Base-by-base conservation (phyloP, 768 basidiomycete species). In the Gautieria morchelliformis region DNA sequence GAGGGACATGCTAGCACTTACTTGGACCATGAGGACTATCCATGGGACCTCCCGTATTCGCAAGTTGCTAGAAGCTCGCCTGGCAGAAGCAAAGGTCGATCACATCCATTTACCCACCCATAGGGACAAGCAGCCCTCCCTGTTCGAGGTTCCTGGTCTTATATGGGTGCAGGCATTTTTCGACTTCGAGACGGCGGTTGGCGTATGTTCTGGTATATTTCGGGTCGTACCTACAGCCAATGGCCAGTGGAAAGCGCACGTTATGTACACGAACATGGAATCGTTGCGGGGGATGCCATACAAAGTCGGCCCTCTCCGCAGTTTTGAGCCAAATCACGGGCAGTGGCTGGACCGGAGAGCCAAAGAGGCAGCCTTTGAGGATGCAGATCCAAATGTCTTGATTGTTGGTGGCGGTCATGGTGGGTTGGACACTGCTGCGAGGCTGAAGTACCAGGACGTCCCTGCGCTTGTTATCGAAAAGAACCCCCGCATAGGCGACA, bases 11-110 rank as follows among this genome's bases (percentile, higher is more conserved):
- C 74, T 83, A n/a, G 74, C 79, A 0, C 71, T 85, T 54, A 84
- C 83, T 17, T 84, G 81, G 81, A 75, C 81, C 58, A 77, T 83
- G 49, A 77, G 82, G 40, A 79, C 81, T 8, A 78, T 85, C 63
- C 72, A 76, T 60, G 74, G 78, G 12, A 67, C 62, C 39, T 20
- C 63, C 1, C 64, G 67, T 8, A 77, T 85, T 41, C 64, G 56
- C 4, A 63, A 65, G 24, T 77, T 83, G 64, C 74, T 82, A 39
- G n/a, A 60, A 5, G 78, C 78, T 49, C 75, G 80, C 27, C 70
- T 84, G 3, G 60, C 62, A 17, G 22, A 19, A 1, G 44, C 62
- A 9, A 27, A 42, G 24, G 54, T 58, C 37, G 22, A 27, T 22
- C 52, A 62, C 41, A 19, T 65, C 54, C 56, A 53, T 35, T 32